Conservation (phyloP, 805 yeast species). For the Candida schatavii region DNA sequence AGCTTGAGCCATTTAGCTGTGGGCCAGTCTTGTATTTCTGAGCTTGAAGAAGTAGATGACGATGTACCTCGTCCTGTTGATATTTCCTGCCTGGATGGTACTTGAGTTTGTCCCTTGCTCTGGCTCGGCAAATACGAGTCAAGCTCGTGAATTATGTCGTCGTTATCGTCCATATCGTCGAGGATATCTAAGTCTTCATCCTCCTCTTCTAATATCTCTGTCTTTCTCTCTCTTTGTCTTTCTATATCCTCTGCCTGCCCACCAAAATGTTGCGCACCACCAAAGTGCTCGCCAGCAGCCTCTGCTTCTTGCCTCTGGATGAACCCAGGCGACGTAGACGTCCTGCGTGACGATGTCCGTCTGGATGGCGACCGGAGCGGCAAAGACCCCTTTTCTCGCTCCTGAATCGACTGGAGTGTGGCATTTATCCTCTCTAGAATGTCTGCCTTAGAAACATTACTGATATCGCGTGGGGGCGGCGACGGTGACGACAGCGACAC, state of each 20-base stretch:
- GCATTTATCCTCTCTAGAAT: constrained; percentile 25
- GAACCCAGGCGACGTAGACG: not conserved
- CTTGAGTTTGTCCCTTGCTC: not conserved
- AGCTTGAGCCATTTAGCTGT: constrained; percentile 32
- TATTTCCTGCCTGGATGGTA: not conserved
- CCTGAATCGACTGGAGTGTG: constrained; percentile 17
- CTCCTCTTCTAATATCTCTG: not conserved
- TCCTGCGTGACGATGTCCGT: not conserved
- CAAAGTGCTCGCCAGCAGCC: not conserved
- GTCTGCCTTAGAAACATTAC: constrained; percentile 15
- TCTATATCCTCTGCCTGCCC: no score
- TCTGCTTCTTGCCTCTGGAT: not conserved
- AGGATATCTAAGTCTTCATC: not conserved
- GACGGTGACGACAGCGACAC: not conserved
- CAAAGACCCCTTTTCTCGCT: constrained; percentile 10
- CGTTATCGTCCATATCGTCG: constrained; percentile 6
- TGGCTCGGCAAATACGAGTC: constrained; percentile 8
- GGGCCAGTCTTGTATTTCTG: constrained; percentile 20
- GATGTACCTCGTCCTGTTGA: no score
- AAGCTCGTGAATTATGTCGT: constrained; percentile 8
- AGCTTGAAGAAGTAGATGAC: not conserved
- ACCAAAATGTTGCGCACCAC: no score
- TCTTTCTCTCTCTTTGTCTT: no score
- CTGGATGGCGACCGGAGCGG: not conserved
- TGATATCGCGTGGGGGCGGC: not conserved